A percentile compares a stretch with the other conserved stretches of the same genome.
These are phyloP conservation scores for Ophiostoma sp. DNA, from an alignment of 2,329 filamentous ascomycete genomes.

Conservation along the genomic window DNA sequence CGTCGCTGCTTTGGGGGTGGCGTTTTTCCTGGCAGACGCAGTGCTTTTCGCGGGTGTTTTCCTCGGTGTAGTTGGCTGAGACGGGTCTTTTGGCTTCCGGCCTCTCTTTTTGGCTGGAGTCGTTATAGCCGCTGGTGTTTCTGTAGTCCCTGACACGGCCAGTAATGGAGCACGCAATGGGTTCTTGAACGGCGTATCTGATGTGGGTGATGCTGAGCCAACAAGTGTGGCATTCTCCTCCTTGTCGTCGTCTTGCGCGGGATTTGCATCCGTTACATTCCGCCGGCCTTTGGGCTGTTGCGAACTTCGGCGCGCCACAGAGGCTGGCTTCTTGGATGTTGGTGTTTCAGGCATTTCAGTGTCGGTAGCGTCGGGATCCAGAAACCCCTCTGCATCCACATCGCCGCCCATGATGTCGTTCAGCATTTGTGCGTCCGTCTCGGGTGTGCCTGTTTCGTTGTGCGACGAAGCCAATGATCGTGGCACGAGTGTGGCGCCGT, in stretches of 20 bases:
- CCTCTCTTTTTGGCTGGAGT: neutral
- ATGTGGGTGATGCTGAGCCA: constrained; percentile 22
- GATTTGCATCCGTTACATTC: no score
- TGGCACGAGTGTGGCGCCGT: neutral
- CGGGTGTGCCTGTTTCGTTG: neutral
- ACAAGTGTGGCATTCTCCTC: constrained; percentile 21
- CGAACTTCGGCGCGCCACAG: neutral
- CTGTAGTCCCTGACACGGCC: neutral
- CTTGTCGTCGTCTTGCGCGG: constrained; percentile 1
- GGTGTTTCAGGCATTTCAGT: neutral
- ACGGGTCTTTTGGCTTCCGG: constrained; percentile 3
- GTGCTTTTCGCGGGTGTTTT: neutral
- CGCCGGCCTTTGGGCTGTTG: neutral
- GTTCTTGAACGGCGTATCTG: constrained; percentile 19
- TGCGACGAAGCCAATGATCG: neutral
- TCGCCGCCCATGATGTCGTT: neutral
- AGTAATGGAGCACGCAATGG: neutral
- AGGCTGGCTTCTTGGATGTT: neutral
- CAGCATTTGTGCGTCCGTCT: neutral
- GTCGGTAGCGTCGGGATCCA: neutral
- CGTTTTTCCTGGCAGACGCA: neutral
- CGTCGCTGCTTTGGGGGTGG: neutral
- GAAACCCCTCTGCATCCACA: neutral
- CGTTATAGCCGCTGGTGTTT: neutral
- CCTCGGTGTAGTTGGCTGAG: neutral